Percentiles rank a stretch among this genome's conserved stretches.
Evolutionary conservation across 1,284 basidiomycete species (phyloP).

Genomic region (Ceratobasidium papillatum): DNA sequence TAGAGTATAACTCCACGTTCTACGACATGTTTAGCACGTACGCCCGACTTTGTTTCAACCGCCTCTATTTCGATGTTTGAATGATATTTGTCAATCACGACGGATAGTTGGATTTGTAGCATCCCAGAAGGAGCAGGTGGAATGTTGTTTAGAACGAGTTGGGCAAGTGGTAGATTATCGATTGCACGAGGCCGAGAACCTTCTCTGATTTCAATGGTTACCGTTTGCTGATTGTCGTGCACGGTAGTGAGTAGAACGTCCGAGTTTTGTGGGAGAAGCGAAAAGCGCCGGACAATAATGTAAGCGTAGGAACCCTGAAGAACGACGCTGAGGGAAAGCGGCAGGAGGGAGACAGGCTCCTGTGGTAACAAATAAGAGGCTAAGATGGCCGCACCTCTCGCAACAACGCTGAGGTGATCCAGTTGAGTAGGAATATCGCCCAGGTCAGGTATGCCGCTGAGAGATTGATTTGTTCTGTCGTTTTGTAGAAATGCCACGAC

Average conservation of each 20-base stretch:
- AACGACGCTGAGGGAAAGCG: background rate
- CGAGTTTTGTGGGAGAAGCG: background rate
- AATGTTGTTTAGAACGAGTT: background rate
- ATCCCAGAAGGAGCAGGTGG: constrained; percentile 1
- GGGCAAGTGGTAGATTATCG: constrained; percentile 8
- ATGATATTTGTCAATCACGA: background rate
- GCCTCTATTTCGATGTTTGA: background rate
- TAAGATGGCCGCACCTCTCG: background rate
- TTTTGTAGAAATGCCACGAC: background rate
- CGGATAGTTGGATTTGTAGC: constrained; percentile 1
- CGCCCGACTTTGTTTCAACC: constrained; percentile 1
- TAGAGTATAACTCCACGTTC: background rate
- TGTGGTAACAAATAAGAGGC: background rate
- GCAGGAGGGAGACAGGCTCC: constrained; percentile 5
- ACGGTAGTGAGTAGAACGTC: constrained; percentile 3
- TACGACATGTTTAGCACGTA: background rate
- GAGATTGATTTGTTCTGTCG: background rate
- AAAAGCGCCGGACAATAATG: background rate
- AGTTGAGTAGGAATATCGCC: background rate
- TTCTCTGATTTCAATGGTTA: constrained; percentile 13
- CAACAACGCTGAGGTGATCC: background rate
- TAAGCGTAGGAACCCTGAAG: background rate
- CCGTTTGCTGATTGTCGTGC: constrained; percentile 14
- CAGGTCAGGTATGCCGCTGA: background rate
- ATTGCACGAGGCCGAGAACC: constrained; percentile 6